A percentile compares a stretch with the other conserved stretches of the same genome.
Conservation (phyloP, 2,329 filamentous ascomycete species). For the Claviceps africana region DNA sequence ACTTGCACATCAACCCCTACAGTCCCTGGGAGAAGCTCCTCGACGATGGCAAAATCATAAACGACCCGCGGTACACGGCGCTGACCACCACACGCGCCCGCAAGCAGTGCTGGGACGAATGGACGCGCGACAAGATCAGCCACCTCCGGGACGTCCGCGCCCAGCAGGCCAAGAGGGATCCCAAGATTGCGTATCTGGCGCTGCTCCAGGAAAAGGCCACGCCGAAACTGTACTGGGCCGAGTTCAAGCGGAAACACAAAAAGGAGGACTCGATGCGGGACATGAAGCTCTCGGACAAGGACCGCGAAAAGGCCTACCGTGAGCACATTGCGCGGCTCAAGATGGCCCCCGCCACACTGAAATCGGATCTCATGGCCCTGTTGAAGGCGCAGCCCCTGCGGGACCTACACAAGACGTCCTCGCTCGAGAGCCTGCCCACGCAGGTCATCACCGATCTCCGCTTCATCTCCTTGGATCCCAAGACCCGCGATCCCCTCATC, state of each 20-base stretch:
- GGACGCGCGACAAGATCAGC: constrained; percentile 66
- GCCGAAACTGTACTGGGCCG: constrained; percentile 90
- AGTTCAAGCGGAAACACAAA: constrained; percentile 84
- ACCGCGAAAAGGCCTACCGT: constrained; percentile 66
- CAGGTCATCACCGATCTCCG: constrained; percentile 51
- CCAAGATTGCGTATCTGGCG: constrained; percentile 65
- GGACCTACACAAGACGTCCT: constrained; percentile 45
- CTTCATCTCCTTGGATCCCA: constrained; percentile 51
- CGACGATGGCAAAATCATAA: constrained; percentile 65
- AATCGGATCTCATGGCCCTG: constrained; percentile 53
- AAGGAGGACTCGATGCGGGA: constrained; percentile 73
- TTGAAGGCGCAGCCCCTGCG: constrained; percentile 47
- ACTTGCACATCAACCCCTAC: constrained; percentile 72
- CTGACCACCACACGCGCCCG: constrained; percentile 68
- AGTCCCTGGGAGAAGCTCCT: constrained; percentile 83
- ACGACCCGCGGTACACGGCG: constrained; percentile 77
- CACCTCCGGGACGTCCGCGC: constrained; percentile 57
- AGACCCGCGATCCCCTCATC: constrained; percentile 49
- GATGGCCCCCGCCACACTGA: constrained; percentile 49
- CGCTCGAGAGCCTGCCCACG: constrained; percentile 44
- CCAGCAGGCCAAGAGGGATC: constrained; percentile 67
- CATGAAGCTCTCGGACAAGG: constrained; percentile 54
- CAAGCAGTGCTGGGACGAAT: constrained; percentile 70
- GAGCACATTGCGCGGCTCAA: constrained; percentile 58
- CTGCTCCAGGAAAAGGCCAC: constrained; percentile 73